Conservation (phyloP, 2,329 filamentous ascomycete species). For the Didymella keratinophila region DNA sequence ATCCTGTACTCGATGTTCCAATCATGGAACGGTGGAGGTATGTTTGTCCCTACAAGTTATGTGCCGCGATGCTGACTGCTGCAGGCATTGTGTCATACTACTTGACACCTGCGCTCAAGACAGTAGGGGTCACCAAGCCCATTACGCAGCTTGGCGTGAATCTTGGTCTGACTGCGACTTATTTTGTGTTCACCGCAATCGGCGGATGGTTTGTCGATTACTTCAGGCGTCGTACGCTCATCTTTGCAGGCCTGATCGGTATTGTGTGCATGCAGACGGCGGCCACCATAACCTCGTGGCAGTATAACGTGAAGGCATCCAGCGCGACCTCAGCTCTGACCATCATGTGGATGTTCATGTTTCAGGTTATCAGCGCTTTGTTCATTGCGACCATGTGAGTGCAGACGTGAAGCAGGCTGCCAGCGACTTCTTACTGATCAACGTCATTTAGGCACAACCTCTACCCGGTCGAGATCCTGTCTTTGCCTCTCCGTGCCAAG, state of each 20-base stretch:
- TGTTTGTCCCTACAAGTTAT: not conserved
- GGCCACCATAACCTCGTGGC: slow-evolving; percentile 59
- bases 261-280: slow-evolving; percentile 57
- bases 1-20: slow-evolving; percentile 58
- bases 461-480: slow-evolving; percentile 57
- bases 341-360: slow-evolving; percentile 59
- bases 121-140: slow-evolving; percentile 51
- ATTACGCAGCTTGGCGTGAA: slow-evolving; percentile 55
- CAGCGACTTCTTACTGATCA: not conserved
- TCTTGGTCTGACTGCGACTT: slow-evolving; percentile 55
- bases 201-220: slow-evolving; percentile 54
- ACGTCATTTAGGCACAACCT: slow-evolving; percentile 49
- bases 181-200: slow-evolving; percentile 57
- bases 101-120: slow-evolving; percentile 51
- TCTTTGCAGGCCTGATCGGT: slow-evolving; percentile 54
- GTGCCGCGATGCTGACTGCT: not conserved
- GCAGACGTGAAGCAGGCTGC: not conserved
- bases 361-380: slow-evolving; percentile 57
- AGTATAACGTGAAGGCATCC: slow-evolving; percentile 44
- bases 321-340: slow-evolving; percentile 53
- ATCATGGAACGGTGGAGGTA: slow-evolving; percentile 56
- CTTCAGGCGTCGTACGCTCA: slow-evolving; percentile 55
- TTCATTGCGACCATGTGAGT: slow-evolving; percentile 56
- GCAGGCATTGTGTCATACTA: slow-evolving; percentile 46
- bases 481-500: slow-evolving; percentile 53